These are phyloP conservation scores for Wickerhamomyces sp. DNA, from an alignment of 1,139 yeast genomes.

Conservation along the genomic window DNA sequence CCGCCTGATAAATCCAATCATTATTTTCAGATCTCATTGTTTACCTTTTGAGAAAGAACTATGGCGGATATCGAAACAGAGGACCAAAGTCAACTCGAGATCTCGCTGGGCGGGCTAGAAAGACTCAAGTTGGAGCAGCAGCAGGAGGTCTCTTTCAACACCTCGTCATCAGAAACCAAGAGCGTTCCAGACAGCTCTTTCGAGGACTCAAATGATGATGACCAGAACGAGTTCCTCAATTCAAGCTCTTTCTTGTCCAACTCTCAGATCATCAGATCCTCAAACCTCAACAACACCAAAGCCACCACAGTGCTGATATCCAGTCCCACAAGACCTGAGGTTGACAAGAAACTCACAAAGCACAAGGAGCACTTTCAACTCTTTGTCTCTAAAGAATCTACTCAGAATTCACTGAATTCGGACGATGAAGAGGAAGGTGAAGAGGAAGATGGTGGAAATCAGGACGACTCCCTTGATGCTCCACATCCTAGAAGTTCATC, in stretches of 20 bases:
- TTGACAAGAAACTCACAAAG: background rate
- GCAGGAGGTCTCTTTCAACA: background rate
- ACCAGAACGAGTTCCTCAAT: constrained; percentile 20
- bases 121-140: background rate
- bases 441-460: constrained; percentile 4
- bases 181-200: background rate
- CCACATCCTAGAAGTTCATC: constrained; percentile 3
- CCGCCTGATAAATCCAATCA: background rate
- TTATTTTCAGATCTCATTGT: background rate
- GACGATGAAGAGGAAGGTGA: constrained; percentile 9
- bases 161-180: background rate
- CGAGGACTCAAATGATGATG: constrained; percentile 9
- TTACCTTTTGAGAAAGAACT: background rate
- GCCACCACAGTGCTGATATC: constrained; percentile 7
- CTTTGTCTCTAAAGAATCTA: constrained; percentile 3
- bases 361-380: constrained; percentile 10
- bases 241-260: constrained; percentile 23
- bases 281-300: constrained; percentile 16
- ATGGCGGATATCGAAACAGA: background rate
- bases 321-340: constrained; percentile 19
- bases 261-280: constrained; percentile 20
- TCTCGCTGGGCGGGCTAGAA: background rate
- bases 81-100: background rate
- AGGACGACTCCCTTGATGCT: background rate
- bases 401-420: constrained; percentile 2